A percentile compares a stretch with the other conserved stretches of the same genome.
Conservation (phyloP, 768 basidiomycete genomes). For the Strobilomyces echinocephalus region DNA sequence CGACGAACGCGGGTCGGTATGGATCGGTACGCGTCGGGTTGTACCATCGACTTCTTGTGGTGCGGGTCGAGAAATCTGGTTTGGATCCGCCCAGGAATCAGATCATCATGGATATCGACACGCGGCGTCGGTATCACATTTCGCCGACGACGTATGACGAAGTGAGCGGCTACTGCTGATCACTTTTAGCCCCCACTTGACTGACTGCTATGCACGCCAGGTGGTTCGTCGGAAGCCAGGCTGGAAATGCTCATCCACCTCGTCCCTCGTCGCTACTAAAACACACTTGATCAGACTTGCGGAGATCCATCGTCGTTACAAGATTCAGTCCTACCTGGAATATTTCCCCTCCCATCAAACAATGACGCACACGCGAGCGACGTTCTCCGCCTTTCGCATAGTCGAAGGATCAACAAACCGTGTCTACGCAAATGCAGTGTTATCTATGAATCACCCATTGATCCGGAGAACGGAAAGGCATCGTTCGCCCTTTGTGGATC, state of each 20-base stretch:
- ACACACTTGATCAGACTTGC: not conserved
- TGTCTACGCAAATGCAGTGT: not conserved
- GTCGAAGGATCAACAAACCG: not conserved
- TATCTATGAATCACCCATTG: constrained; percentile 1
- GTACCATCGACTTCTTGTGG: constrained; percentile 7
- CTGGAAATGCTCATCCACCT: too few relatives aligned
- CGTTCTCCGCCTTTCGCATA: constrained; percentile 1
- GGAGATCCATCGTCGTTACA: not conserved
- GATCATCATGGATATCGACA: not conserved
- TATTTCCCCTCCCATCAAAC: constrained; percentile 4
- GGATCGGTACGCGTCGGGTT: not conserved
- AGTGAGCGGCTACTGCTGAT: not conserved
- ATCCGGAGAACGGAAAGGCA: not conserved
- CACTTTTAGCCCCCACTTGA: not conserved
- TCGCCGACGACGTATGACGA: not conserved
- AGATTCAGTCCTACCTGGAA: constrained; percentile 3
- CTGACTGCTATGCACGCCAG: not conserved
- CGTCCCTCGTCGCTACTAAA: constrained; percentile 4
- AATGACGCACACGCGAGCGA: not conserved
- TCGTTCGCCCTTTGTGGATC: constrained; percentile 1
- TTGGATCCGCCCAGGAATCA: not conserved
- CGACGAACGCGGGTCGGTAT: not conserved
- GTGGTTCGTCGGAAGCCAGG: too few relatives aligned
- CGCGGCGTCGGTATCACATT: not conserved
- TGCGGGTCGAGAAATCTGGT: constrained; percentile 1